Evolutionary conservation across 179 eudicot genomes (phyloP), one percentile per base, ranked within the genome.

Genomic region (Heliamphora pulchella): DNA sequence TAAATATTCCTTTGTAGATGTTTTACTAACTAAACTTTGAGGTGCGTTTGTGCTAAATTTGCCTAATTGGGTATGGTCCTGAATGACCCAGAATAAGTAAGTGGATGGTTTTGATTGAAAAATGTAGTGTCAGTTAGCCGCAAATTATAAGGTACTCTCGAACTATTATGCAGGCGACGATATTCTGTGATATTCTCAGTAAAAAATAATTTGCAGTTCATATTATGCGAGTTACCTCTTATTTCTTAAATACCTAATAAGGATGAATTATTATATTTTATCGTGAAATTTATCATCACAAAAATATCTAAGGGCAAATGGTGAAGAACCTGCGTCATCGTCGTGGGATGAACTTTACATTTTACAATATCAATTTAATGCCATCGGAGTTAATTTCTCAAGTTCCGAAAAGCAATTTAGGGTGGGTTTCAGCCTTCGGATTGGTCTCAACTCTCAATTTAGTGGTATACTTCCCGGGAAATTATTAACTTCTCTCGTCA

Each of bases 291-390:
- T 31, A 31, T 31, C 31, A 31, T 31, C 31, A 31, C 31, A 31
- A 31, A 31, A 31, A 31, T 31, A 31, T 31, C 31, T 31, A 31
- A 31, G 31, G 31, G 31, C 31, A 31, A 87, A 47, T 54, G 82
- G 72, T 2, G 91, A 89, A 50, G 93, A 90, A 71, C 85, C 91
- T 48, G 76, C 83, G 69, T 88, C 97, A 0, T 94, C 83, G 69
- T 88, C 97, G 0, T 94, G 98, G 98, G 97, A 91, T 48, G 96
- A 94, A 51, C 86, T 84, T 2, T 92, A 87, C 90, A 91, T 85
- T 84, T 2, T 92, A 87, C 90, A 91, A 86, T 65, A 48, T 94
- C 76, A 80, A 92, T 79, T 83, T 94, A 83, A 81, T 94, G 65
- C 98, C 97, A 15, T 89, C 97, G 1, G 93, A 94, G 80, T 79